Evolutionary conservation across 805 yeast species (phyloP), one percentile per base, ranked within the genome.

Genomic region (Starmerella etchellsii): DNA sequence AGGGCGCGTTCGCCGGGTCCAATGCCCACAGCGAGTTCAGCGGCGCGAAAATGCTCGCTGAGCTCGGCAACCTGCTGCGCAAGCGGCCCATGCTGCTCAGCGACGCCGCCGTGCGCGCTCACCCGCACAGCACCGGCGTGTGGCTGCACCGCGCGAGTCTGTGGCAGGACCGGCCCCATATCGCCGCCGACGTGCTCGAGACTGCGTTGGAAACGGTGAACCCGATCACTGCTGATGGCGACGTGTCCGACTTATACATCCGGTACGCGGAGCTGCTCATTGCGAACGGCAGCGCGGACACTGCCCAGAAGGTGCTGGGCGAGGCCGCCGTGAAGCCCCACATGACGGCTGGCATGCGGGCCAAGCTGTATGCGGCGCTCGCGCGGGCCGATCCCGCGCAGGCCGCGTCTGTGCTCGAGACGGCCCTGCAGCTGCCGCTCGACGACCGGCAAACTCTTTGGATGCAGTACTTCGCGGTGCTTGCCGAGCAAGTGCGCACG

Each of bases 101-200:
- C 53, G 93, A 83, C 52, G 74, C 83, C 23, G 64, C 71, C 43
- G 51, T 85, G 4, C 66, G 80, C 31, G 78, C 74, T 49, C 70
- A 77, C 51, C 63, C 71, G 1, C 71, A 82, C 52, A 69, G 73
- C 44, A 71, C 81, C 3, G 69, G 66, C 23, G 69, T 68, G 39
- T 88, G 96, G 96, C 58, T 76, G 31, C 71, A 71, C 37, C 65
- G 94, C 40, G 66, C 74, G 0, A 60, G 63, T 0, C 48, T 79
- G 1, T 67, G 65, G 47, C 65, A 19, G 32, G 16, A 66, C 15
- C 52, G 62, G 3, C 55, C 61, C 4, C 52, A 51, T 2, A 64
- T 68, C 20, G 59, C 71, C n/a, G 67, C 70, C 3, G 65, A 66
- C 24, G 69, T 79, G 0, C 81, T 70, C 57, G 75, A 76, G 1